Evolutionary conservation across 192 early-diverging fungal species (phyloP).

Genomic region (Funneliformis geosporum): DNA sequence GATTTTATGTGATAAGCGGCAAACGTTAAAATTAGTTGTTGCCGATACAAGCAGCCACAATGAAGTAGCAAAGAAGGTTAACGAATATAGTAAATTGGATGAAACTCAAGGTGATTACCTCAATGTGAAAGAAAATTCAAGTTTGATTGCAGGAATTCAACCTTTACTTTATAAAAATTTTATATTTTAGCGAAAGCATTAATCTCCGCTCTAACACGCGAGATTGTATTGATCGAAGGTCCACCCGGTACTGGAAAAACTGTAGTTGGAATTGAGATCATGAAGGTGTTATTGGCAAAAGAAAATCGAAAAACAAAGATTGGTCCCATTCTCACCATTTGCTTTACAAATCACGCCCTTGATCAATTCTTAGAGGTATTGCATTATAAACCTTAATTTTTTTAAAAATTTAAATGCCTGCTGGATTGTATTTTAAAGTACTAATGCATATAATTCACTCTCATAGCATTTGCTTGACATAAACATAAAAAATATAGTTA

Average conservation of each 20-base stretch:
- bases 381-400: not conserved
- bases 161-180: not conserved
- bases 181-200: slow-evolving; percentile 40
- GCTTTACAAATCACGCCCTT: slow-evolving; percentile 63
- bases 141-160: too few relatives aligned
- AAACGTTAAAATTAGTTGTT: slow-evolving; percentile 25
- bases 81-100: slow-evolving; percentile 44
- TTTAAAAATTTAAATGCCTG: too few relatives aligned
- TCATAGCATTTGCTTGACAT: slow-evolving; percentile 33
- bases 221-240: slow-evolving; percentile 59
- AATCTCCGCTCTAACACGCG: slow-evolving; percentile 46
- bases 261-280: slow-evolving; percentile 54
- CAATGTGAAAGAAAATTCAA: too few relatives aligned
- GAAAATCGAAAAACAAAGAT: slow-evolving; percentile 35
- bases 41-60: not conserved
- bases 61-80: slow-evolving; percentile 2
- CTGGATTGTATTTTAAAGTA: too few relatives aligned
- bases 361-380: slow-evolving; percentile 56
- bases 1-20: slow-evolving; percentile 5
- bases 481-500: slow-evolving; percentile 42
- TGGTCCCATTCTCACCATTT: slow-evolving; percentile 53
- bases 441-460: not conserved
- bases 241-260: slow-evolving; percentile 59
- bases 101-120: slow-evolving; percentile 42
- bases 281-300: slow-evolving; percentile 40